These are phyloP conservation scores for Carex sylvatica DNA, from an alignment of 202 grass and related monocot species.

Conservation along the genomic window DNA sequence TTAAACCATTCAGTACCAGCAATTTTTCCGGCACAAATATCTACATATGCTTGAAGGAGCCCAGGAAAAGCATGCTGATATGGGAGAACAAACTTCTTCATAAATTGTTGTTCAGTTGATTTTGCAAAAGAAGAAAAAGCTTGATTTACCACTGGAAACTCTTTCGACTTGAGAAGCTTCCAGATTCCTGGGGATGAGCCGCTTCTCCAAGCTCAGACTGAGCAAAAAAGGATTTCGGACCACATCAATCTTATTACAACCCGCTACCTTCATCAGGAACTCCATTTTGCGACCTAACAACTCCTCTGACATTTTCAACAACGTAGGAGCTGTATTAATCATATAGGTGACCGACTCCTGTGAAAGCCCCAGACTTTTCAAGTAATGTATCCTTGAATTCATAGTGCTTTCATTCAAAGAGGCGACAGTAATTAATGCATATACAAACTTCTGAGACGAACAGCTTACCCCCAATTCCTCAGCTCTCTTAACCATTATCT, in stretches of 20 bases:
- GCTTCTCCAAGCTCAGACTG: background rate
- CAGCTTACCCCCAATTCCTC: no score
- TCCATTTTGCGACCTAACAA: no score
- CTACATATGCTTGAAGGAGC: background rate
- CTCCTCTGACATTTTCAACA: no score
- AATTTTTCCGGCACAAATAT: background rate
- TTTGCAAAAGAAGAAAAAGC: background rate
- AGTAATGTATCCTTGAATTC: no score
- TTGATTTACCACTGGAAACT: background rate
- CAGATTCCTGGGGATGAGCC: background rate
- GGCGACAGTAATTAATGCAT: no score
- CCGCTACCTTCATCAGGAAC: background rate
- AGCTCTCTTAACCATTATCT: no score
- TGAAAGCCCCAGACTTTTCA: no score
- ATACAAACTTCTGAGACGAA: no score
- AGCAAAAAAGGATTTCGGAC: background rate
- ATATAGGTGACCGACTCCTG: no score
- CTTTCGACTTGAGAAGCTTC: constrained; percentile 41
- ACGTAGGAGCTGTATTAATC: no score
- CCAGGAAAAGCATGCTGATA: background rate
- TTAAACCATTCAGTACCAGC: no score
- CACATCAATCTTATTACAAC: background rate
- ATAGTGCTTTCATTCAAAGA: no score
- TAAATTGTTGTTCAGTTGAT: background rate
- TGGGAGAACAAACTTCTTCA: background rate